Percentiles rank a stretch among this genome's conserved stretches.
Evolutionary conservation across 306 rosid genomes (phyloP).

Genomic region (Quercus parvula): DNA sequence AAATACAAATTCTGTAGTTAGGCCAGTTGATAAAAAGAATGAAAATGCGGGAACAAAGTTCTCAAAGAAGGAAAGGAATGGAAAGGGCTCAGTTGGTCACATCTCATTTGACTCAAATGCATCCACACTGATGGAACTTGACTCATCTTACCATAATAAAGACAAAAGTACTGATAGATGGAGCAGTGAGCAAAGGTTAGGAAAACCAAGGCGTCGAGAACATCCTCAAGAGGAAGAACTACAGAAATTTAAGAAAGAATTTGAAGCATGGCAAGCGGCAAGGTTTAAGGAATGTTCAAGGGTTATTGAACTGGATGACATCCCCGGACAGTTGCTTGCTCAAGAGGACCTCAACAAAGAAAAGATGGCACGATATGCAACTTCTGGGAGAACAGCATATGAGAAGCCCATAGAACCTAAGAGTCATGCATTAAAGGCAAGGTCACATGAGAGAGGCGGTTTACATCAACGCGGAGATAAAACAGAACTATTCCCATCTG

Average conservation of each 20-base stretch:
- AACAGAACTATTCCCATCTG: constrained; percentile 36
- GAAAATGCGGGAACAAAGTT: constrained; percentile 42
- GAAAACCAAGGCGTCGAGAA: constrained; percentile 60
- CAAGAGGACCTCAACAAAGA: constrained; percentile 52
- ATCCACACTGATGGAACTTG: constrained; percentile 45
- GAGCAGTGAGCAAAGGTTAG: constrained; percentile 38
- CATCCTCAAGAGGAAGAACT: constrained; percentile 98
- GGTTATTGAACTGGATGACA: constrained; percentile 49
- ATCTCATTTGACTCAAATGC: constrained; percentile 49
- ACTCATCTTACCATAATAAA: constrained; percentile 34
- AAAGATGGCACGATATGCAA: constrained; percentile 35
- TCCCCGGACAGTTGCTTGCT: constrained; percentile 34
- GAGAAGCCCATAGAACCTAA: constrained; percentile 40
- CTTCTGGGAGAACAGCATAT: constrained; percentile 24
- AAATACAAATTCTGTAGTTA: constrained; percentile 49
- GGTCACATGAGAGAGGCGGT: constrained; percentile 26
- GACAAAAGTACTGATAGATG: constrained; percentile 50
- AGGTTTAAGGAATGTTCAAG: constrained; percentile 79
- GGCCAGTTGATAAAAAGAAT: constrained; percentile 41
- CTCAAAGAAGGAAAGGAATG: constrained; percentile 48
- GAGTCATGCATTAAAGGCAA: constrained; percentile 26
- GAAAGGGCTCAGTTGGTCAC: constrained; percentile 45
- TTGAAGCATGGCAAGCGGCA: constrained; percentile 88
- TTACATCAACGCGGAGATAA: constrained; percentile 30
- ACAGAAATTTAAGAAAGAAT: constrained; percentile 89